phyloP scores from a whole-genome alignment of 495 filamentous ascomycete genomes.

The Elasticomyces elasticus region DNA sequence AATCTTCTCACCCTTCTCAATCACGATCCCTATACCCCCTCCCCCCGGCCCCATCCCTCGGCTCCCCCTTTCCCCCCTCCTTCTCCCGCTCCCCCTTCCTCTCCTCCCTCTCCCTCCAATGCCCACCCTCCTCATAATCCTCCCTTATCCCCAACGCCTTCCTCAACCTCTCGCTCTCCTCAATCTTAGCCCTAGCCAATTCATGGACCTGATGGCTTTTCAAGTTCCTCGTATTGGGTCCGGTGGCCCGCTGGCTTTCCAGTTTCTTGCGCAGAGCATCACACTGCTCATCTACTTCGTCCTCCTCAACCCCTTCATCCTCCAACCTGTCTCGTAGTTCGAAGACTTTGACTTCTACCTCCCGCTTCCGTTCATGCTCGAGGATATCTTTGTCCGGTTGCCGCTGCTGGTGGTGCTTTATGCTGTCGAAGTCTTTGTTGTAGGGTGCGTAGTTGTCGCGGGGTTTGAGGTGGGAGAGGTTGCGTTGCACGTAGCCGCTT shows the following conservation, averaged over 20 bases:
- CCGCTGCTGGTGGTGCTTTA: constrained; percentile 65
- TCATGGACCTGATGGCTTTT: constrained; percentile 96
- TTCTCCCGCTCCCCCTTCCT: constrained; percentile 46
- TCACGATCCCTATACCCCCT: background rate
- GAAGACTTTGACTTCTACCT: constrained; percentile 85
- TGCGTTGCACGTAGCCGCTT: constrained; percentile 94
- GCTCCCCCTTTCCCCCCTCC: constrained; percentile 31
- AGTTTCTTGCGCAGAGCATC: constrained; percentile 55
- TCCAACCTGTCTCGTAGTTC: constrained; percentile 82
- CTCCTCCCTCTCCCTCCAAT: constrained; percentile 67
- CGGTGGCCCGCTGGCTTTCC: constrained; percentile 42
- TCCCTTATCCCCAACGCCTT: constrained; percentile 80
- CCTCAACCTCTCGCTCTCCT: constrained; percentile 81
- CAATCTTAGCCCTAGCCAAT: constrained; percentile 88
- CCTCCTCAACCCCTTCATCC: constrained; percentile 73
- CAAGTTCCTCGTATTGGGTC: constrained; percentile 49
- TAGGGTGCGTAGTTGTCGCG: constrained; percentile 51
- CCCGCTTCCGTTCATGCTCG: constrained; percentile 80
- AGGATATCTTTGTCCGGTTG: constrained; percentile 85
- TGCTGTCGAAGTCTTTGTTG: constrained; percentile 49
- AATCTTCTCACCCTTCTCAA: background rate
- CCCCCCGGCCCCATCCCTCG: constrained; percentile 1
- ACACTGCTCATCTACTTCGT: constrained; percentile 65
- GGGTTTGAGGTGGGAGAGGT: constrained; percentile 74
- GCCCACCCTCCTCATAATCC: constrained; percentile 76